A percentile compares a stretch with the other conserved stretches of the same genome.
These are phyloP conservation scores for Acacia confusa DNA, from an alignment of 306 rosid species.

Conservation along the genomic window DNA sequence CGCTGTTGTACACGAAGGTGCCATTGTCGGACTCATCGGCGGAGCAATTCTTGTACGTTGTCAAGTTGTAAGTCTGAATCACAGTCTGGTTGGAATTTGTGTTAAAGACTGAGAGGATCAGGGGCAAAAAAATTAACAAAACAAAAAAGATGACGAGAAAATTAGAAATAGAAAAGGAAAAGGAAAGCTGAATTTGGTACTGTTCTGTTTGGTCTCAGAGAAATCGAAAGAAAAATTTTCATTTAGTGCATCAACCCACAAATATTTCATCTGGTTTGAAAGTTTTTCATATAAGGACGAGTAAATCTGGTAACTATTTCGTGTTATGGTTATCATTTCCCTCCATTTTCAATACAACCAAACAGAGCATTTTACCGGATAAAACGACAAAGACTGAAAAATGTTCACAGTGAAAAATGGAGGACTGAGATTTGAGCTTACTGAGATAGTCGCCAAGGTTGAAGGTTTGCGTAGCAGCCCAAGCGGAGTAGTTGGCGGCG, in stretches of 20 bases:
- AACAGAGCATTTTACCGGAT: not conserved
- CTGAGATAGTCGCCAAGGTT: slow-evolving; percentile 85
- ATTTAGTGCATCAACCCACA: not conserved
- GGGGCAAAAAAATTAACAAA: too few species aligned
- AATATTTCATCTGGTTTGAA: not conserved
- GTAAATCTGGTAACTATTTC: not conserved
- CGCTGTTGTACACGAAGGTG: slow-evolving; percentile 52
- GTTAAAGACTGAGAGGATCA: slow-evolving; percentile 57
- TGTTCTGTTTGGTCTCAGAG: not conserved
- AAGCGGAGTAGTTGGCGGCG: slow-evolving; percentile 67
- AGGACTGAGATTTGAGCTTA: slow-evolving; percentile 32
- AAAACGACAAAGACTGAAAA: not conserved
- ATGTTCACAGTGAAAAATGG: not conserved
- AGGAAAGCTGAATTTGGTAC: not conserved
- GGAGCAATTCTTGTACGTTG: slow-evolving; percentile 56
- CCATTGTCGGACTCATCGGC: slow-evolving; percentile 56
- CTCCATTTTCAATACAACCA: not conserved
- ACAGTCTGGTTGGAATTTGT: slow-evolving; percentile 73
- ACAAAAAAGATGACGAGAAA: too few species aligned
- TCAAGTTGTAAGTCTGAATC: slow-evolving; percentile 71
- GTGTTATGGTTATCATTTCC: not conserved
- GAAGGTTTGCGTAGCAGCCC: slow-evolving; percentile 78
- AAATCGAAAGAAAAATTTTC: not conserved
- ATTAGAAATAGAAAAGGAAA: not conserved
- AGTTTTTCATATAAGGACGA: not conserved